phyloP scores from a whole-genome alignment of 2,329 filamentous ascomycete genomes.

The Dothideomycetidae sp. region DNA sequence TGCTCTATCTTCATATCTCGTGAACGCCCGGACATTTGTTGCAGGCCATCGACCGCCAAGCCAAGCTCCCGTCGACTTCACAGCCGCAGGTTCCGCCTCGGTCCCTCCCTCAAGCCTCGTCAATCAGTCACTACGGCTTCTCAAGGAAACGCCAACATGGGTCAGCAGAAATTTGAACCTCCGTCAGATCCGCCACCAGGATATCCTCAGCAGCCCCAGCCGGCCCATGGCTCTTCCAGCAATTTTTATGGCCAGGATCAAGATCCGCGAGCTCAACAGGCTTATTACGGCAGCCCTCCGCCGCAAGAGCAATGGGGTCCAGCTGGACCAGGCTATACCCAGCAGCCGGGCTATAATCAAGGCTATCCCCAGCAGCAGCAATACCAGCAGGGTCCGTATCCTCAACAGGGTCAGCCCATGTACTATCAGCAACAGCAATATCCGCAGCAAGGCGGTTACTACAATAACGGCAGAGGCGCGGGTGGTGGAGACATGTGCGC shows the following conservation, averaged over 20 bases:
- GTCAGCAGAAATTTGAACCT: slow-evolving; percentile 9
- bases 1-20: too few species aligned
- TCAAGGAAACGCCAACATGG: slow-evolving; percentile 6
- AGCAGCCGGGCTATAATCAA: neutral
- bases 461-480: slow-evolving; percentile 23
- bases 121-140: too few species aligned
- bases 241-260: slow-evolving; percentile 5
- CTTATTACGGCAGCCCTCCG: slow-evolving; percentile 11
- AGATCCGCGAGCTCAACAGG: slow-evolving; percentile 7
- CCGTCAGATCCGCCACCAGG: slow-evolving; percentile 8
- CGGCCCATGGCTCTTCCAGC: slow-evolving; percentile 8
- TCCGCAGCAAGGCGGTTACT: slow-evolving; percentile 27
- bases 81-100: too few species aligned
- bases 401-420: slow-evolving; percentile 16
- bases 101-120: too few species aligned
- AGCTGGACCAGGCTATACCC: neutral
- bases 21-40: too few species aligned
- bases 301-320: slow-evolving; percentile 10
- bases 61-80: too few species aligned
- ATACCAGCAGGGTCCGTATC: slow-evolving; percentile 12
- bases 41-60: too few species aligned
- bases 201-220: slow-evolving; percentile 10
- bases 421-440: slow-evolving; percentile 24
- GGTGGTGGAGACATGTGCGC: slow-evolving; percentile 29
- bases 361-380: slow-evolving; percentile 2